Evolutionary conservation across 257 asterid species (phyloP).

Genomic region (Forsythia suspensa): DNA sequence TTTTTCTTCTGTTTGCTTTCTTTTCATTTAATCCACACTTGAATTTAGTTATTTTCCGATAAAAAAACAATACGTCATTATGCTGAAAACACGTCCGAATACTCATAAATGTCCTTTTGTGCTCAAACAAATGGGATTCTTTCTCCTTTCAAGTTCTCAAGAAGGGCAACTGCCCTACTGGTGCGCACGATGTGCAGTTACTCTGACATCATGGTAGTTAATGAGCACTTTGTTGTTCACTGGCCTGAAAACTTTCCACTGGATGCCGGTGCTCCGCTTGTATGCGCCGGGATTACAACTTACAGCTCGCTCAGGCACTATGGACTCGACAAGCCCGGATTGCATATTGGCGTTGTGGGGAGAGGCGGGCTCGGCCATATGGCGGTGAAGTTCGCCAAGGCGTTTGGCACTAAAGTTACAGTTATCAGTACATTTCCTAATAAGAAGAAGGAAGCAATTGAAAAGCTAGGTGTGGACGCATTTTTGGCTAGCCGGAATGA

Average conservation of each 20-base stretch:
- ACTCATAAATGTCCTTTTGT: too few relatives aligned
- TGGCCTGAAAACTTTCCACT: constrained; percentile 42
- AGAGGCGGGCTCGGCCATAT: constrained; percentile 55
- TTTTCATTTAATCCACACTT: too few relatives aligned
- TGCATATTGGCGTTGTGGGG: constrained; percentile 37
- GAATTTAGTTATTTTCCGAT: too few relatives aligned
- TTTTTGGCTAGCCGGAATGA: constrained; percentile 30
- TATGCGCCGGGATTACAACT: constrained; percentile 48
- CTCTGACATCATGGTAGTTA: constrained; percentile 38
- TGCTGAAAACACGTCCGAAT: too few relatives aligned
- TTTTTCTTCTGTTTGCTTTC: too few relatives aligned
- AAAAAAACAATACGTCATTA: too few relatives aligned
- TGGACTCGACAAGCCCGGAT: constrained; percentile 43
- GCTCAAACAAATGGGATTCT: constrained; percentile 21
- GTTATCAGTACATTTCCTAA: constrained; percentile 37
- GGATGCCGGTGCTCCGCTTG: constrained; percentile 36
- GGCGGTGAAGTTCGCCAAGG: constrained; percentile 43
- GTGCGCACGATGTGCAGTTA: constrained; percentile 37
- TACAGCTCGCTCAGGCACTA: constrained; percentile 35
- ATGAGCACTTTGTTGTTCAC: constrained; percentile 31
- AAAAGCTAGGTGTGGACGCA: constrained; percentile 32
- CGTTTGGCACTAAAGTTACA: constrained; percentile 39
- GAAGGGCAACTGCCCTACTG: constrained; percentile 13
- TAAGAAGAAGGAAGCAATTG: constrained; percentile 37
- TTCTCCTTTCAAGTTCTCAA: constrained; percentile 32